Evolutionary conservation across 2,329 filamentous ascomycete genomes (phyloP), one percentile per base, ranked within the genome.

Genomic region (Cladosporium halotolerans): DNA sequence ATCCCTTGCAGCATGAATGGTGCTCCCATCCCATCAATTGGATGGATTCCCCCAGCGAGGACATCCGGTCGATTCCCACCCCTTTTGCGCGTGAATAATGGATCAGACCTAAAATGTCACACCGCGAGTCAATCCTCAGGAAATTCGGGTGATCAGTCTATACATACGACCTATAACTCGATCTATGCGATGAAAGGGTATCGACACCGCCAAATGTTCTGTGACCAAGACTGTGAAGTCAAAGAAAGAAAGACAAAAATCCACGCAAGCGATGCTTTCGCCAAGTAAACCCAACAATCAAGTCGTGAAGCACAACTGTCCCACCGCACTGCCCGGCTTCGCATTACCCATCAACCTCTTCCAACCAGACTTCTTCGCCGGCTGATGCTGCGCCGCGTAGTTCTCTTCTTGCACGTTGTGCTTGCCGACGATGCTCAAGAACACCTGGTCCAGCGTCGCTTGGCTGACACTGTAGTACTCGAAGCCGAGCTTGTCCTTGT

Each of bases 371-470:
- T 52, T 52, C 34, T 52, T 49, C 42, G 44, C 40, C 11, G 36
- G 53, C 40, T 49, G 45, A 9, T 48, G 50, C 16, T 60, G 58
- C 50, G 58, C 54, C 19, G 56, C 59, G 41, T 68, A 68, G 34
- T 71, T 68, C 72, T 92, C 90, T 67, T 95, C 89, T 59, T 84
- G 76, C 6, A 92, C 80, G 67, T 90, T 83, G 67, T 95, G 86
- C 68, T 83, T 80, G 1, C 85, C 84, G 0, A 96, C 89, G 65
- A 96, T 93, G 23, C 79, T 80, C 67, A 96, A 70, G 70, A 96
- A 96, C 0, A 96, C 90, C 70, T 96, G 88, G 66, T 96, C 91
- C 40, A 96, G 73, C 13, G 89, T 95, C 14, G 89, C 93, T 19
- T 89, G 88, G 54, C 82, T 87, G 59, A 96, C 89, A 46, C 86